These are phyloP conservation scores for Wickerhamomyces ciferrii DNA, from an alignment of 805 yeast genomes.

Conservation along the genomic window DNA sequence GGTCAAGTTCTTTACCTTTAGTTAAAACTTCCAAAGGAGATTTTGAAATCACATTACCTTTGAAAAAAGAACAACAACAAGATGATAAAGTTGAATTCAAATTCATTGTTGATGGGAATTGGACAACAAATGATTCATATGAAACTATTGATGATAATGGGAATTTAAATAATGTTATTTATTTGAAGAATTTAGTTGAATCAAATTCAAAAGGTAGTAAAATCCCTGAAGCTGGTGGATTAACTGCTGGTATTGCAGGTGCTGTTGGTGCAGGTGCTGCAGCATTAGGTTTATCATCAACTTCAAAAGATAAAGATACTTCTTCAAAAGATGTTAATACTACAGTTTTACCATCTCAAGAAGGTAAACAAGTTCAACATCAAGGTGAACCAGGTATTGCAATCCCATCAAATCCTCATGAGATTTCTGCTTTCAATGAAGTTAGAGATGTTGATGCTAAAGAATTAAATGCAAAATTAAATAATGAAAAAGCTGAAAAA, in stretches of 20 bases:
- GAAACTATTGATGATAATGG: slow-evolving; percentile 39
- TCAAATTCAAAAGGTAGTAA: slow-evolving; percentile 7
- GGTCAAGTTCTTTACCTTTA: slow-evolving; percentile 56
- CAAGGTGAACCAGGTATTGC: slow-evolving; percentile 73
- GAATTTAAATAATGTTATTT: slow-evolving; percentile 31
- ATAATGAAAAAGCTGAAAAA: slow-evolving; percentile 8
- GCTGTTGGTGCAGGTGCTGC: slow-evolving; percentile 12
- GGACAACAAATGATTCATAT: slow-evolving; percentile 41
- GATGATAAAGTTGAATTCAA: slow-evolving; percentile 39
- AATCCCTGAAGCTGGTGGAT: slow-evolving; percentile 46
- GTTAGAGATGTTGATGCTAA: slow-evolving; percentile 44
- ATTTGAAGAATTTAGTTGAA: slow-evolving; percentile 14
- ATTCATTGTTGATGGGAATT: slow-evolving; percentile 67
- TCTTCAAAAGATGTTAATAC: slow-evolving; percentile 10
- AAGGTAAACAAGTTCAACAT: slow-evolving; percentile 31
- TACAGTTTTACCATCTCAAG: slow-evolving; percentile 36
- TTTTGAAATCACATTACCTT: slow-evolving; percentile 56
- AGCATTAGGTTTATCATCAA: slow-evolving; percentile 19
- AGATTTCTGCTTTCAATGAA: slow-evolving; percentile 51
- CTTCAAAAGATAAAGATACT: slow-evolving; percentile 27
- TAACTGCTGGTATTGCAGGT: slow-evolving; percentile 15
- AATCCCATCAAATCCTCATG: slow-evolving; percentile 49
- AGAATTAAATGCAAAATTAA: slow-evolving; percentile 34
- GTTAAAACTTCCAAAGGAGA: slow-evolving; percentile 57
- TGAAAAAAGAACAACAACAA: slow-evolving; percentile 25